Conservation (phyloP, 1,284 basidiomycete genomes). For the Fistulinella staudtii region DNA sequence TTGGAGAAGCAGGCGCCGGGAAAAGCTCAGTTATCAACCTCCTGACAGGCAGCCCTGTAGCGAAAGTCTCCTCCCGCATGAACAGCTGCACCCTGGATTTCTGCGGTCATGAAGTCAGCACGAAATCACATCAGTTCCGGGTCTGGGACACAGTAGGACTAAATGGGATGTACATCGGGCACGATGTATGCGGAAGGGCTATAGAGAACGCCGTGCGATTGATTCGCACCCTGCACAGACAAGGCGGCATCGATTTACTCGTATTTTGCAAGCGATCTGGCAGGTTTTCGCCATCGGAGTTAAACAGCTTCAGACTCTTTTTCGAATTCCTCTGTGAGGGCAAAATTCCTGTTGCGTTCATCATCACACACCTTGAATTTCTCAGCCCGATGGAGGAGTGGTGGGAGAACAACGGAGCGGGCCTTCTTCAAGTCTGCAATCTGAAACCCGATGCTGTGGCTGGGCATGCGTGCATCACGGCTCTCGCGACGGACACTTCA, state of each 20-base stretch:
- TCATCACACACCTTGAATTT: conserved; percentile 38
- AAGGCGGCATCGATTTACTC: conserved; percentile 36
- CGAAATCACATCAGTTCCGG: conserved; percentile 19
- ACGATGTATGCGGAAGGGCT: conserved; percentile 22
- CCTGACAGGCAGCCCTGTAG: conserved; percentile 12
- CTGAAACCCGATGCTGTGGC: conserved; percentile 15
- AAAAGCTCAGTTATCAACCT: conserved; percentile 32
- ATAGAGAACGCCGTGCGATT: conserved; percentile 35
- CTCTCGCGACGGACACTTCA: conserved; percentile 5
- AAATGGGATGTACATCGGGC: conserved; percentile 13
- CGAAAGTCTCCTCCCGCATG: conserved; percentile 13
- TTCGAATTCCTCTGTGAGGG: conserved; percentile 33
- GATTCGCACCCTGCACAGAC: conserved; percentile 28
- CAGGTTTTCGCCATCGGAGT: conserved; percentile 26
- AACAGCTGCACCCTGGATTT: conserved; percentile 24
- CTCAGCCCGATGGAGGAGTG: background rate
- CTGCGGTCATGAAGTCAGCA: conserved; percentile 16
- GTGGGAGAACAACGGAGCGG: too few species aligned
- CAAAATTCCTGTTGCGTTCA: conserved; percentile 37
- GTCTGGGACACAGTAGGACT: conserved; percentile 38
- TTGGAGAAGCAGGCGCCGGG: conserved; percentile 29
- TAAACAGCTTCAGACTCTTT: conserved; percentile 35
- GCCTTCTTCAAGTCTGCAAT: conserved; percentile 9
- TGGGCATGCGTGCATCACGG: conserved; percentile 30
- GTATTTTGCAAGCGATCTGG: conserved; percentile 34